phyloP scores from a whole-genome alignment of 257 asterid species.

The Solanum verrucosum region DNA sequence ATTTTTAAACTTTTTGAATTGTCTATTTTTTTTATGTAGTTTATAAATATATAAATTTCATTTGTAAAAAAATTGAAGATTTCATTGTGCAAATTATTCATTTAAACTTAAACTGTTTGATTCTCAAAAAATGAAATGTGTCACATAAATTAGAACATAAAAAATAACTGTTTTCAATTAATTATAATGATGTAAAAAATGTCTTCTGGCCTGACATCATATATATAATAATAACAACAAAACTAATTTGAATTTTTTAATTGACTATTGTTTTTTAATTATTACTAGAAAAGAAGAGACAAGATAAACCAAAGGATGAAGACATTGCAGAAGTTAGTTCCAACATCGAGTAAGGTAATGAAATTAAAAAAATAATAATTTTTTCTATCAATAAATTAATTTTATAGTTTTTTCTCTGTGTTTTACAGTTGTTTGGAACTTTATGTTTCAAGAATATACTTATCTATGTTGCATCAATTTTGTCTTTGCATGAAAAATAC shows the following conservation, averaged over 20 bases:
- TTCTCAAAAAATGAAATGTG: no score
- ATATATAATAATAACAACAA: not conserved
- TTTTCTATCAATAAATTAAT: not conserved
- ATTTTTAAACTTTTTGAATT: no score
- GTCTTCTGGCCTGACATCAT: not conserved
- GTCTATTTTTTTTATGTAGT: no score
- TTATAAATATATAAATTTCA: no score
- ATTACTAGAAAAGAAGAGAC: slow-evolving; percentile 76
- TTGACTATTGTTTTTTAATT: not conserved
- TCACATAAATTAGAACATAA: no score
- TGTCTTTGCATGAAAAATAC: not conserved
- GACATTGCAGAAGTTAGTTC: slow-evolving; percentile 89
- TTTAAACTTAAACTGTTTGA: no score
- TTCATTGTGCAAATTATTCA: no score
- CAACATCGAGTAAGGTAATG: slow-evolving; percentile 84
- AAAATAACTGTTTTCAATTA: not conserved
- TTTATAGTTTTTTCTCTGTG: not conserved
- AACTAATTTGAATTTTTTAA: not conserved
- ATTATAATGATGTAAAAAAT: not conserved
- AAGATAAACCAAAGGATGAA: slow-evolving; percentile 82
- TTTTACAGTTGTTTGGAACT: not conserved
- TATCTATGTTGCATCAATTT: not conserved
- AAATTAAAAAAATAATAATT: not conserved
- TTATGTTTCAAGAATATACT: not conserved
- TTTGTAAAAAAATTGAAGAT: no score